Percentiles rank a stretch among this genome's conserved stretches.
phyloP scores from a whole-genome alignment of 352 stramenopile species.

The Pythium diclinum region DNA sequence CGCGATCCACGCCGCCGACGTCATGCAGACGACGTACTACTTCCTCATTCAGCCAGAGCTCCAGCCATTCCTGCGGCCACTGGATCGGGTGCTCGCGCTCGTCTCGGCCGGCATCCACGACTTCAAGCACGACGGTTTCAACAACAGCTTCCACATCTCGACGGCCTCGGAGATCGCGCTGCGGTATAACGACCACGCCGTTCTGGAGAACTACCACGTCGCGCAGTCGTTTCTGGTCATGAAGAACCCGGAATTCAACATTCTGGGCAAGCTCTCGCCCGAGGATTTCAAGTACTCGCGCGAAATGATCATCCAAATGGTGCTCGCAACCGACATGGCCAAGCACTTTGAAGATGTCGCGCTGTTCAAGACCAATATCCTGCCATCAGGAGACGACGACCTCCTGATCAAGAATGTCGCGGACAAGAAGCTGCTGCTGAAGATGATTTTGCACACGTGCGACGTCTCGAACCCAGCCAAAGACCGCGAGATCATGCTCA shows the following conservation, averaged over 20 bases:
- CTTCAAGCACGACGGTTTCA: constrained; percentile 89
- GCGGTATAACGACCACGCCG: constrained; percentile 87
- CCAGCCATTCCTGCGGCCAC: constrained; percentile 62
- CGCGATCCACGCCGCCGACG: constrained; percentile 84
- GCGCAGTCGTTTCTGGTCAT: constrained; percentile 89
- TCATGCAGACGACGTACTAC: constrained; percentile 87
- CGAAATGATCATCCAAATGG: constrained; percentile 90
- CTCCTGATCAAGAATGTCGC: constrained; percentile 78
- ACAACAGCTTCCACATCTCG: constrained; percentile 89
- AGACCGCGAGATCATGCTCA: constrained; percentile 81
- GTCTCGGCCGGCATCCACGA: constrained; percentile 85
- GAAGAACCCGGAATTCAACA: constrained; percentile 83
- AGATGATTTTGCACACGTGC: constrained; percentile 90
- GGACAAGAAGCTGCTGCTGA: constrained; percentile 87
- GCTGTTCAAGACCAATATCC: constrained; percentile 86
- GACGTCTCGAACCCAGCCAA: constrained; percentile 95
- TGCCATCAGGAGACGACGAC: constrained; percentile 58
- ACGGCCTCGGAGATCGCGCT: constrained; percentile 84
- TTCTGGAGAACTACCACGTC: constrained; percentile 89
- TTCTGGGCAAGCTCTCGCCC: constrained; percentile 65
- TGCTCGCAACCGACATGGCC: constrained; percentile 89
- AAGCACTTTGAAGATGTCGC: constrained; percentile 88
- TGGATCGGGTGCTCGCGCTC: constrained; percentile 71
- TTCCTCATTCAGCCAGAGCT: constrained; percentile 80
- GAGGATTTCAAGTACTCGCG: constrained; percentile 86